Conservation (phyloP, 1,284 basidiomycete genomes). For the Exobasidium rhododendri region DNA sequence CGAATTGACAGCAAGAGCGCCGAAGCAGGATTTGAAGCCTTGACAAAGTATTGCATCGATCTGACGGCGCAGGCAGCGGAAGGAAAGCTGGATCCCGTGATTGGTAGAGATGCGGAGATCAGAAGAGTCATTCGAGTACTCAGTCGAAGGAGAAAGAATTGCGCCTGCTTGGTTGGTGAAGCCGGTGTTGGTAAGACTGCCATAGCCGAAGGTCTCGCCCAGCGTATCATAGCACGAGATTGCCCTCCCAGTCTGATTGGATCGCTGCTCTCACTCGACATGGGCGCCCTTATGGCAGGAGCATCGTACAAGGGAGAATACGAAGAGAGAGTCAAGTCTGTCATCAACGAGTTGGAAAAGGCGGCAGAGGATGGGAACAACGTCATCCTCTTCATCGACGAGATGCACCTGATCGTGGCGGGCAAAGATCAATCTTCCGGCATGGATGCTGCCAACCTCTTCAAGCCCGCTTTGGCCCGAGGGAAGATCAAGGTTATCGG, state of each 20-base stretch:
- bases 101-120: conserved; percentile 57
- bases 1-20: conserved; percentile 76
- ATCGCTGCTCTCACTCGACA: conserved; percentile 69
- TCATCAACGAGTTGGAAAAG: conserved; percentile 86
- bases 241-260: conserved; percentile 74
- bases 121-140: conserved; percentile 54
- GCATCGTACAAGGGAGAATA: conserved; percentile 96
- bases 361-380: conserved; percentile 61
- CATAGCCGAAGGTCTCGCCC: conserved; percentile 91
- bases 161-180: conserved; percentile 79
- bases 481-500: conserved; percentile 88
- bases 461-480: conserved; percentile 62
- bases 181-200: conserved; percentile 60
- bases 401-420: conserved; percentile 59
- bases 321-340: conserved; percentile 91
- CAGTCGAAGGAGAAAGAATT: conserved; percentile 72
- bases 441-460: conserved; percentile 54
- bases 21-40: conserved; percentile 52
- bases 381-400: conserved; percentile 86
- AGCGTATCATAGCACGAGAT: conserved; percentile 90
- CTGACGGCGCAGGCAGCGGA: conserved; percentile 61
- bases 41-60: conserved; percentile 56
- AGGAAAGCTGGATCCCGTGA: conserved; percentile 63
- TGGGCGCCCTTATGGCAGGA: conserved; percentile 93
- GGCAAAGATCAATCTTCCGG: conserved; percentile 38